These are phyloP conservation scores for Balakata baccata DNA, from an alignment of 345 rosid genomes.

Conservation along the genomic window DNA sequence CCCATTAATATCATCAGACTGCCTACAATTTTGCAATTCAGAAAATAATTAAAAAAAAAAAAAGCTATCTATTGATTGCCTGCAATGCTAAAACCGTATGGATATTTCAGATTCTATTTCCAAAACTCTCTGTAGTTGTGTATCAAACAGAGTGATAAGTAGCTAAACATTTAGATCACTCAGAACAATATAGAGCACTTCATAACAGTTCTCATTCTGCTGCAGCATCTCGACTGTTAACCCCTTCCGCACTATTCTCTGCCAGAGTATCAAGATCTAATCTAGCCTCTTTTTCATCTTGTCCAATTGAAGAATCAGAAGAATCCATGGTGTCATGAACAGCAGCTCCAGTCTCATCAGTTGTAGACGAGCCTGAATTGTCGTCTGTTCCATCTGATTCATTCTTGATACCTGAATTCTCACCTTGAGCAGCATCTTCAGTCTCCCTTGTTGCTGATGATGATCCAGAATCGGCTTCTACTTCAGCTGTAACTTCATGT, in stretches of 20 bases:
- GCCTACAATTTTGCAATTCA: constrained; percentile 15
- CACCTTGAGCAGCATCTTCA: constrained; percentile 25
- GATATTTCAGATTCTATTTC: no score
- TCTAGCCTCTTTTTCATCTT: constrained; percentile 46
- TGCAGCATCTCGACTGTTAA: constrained; percentile 36
- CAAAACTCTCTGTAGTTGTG: constrained; percentile 8
- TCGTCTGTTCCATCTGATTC: constrained; percentile 38
- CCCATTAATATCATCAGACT: constrained; percentile 9
- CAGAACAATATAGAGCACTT: constrained; percentile 11
- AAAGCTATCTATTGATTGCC: constrained; percentile 17
- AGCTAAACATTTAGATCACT: constrained; percentile 12
- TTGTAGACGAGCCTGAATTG: constrained; percentile 22
- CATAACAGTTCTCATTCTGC: constrained; percentile 36
- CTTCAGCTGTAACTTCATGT: constrained; percentile 37
- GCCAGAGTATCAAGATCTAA: constrained; percentile 52
- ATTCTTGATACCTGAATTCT: constrained; percentile 12
- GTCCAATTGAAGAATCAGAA: constrained; percentile 35
- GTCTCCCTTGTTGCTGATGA: constrained; percentile 27
- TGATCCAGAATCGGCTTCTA: constrained; percentile 33
- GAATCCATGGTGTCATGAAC: constrained; percentile 33
- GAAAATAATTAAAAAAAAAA: neutral
- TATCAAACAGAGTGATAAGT: constrained; percentile 23
- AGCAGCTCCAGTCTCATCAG: constrained; percentile 24
- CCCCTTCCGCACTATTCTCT: constrained; percentile 36
- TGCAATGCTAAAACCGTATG: constrained; percentile 19